A percentile compares a stretch with the other conserved stretches of the same genome.
phyloP scores from a whole-genome alignment of 2,329 filamentous ascomycete genomes.

The Huntiella bhutanensis region DNA sequence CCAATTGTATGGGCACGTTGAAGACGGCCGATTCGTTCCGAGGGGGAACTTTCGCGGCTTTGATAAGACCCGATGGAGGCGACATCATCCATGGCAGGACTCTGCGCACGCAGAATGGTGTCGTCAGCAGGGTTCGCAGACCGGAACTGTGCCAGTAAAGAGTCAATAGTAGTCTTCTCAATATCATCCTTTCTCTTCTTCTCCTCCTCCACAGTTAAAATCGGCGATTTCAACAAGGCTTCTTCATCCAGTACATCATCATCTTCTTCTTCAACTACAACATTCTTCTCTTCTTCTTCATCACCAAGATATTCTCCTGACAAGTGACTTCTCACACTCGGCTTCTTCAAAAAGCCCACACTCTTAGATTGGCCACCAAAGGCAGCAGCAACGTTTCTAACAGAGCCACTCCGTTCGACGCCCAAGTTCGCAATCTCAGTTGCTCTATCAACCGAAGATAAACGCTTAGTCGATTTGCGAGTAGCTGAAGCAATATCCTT shows the following conservation, averaged over 20 bases:
- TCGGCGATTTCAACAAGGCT: not conserved
- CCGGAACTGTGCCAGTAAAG: slow-evolving; percentile 8
- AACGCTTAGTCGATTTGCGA: slow-evolving; percentile 2
- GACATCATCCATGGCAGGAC: slow-evolving; percentile 3
- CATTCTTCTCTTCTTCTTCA: not conserved
- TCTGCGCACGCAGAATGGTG: slow-evolving; percentile 7
- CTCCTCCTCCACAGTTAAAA: slow-evolving; percentile 9
- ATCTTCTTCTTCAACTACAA: not conserved
- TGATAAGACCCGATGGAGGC: not conserved
- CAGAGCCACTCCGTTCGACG: slow-evolving; percentile 16
- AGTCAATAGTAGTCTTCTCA: slow-evolving; percentile 8
- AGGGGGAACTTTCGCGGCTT: slow-evolving; percentile 7
- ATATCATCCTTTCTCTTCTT: slow-evolving; percentile 12
- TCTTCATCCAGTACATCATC: not conserved
- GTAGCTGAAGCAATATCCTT: slow-evolving; percentile 7
- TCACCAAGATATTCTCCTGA: slow-evolving; percentile 1
- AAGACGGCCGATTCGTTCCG: slow-evolving; percentile 1
- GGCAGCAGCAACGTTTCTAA: slow-evolving; percentile 20
- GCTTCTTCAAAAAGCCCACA: not conserved
- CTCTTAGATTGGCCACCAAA: slow-evolving; percentile 15
- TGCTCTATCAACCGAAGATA: slow-evolving; percentile 6
- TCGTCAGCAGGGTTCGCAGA: slow-evolving; percentile 4
- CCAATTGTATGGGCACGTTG: not conserved
- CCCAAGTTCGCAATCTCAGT: slow-evolving; percentile 14
- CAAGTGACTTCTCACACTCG: slow-evolving; percentile 1